Conservation (phyloP, 768 basidiomycete genomes). For the Amanita exitialis region DNA sequence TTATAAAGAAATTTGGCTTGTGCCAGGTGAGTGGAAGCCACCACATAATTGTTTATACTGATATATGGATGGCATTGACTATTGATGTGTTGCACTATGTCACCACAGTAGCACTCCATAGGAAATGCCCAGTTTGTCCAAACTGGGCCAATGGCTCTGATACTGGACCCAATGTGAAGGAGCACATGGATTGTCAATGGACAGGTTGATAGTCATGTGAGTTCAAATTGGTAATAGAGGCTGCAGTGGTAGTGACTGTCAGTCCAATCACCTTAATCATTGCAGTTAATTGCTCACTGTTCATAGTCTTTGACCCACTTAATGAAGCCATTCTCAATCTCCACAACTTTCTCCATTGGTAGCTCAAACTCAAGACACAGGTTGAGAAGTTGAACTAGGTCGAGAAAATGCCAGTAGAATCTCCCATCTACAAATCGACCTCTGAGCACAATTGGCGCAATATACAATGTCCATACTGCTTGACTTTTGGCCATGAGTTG, state of each 20-base stretch:
- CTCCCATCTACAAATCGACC: slow-evolving; percentile 17
- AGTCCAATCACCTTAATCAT: neutral
- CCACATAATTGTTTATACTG: slow-evolving; percentile 17
- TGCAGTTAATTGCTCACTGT: slow-evolving; percentile 15
- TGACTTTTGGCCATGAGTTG: slow-evolving; percentile 26
- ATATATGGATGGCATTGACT: slow-evolving; percentile 22
- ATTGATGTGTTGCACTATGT: slow-evolving; percentile 15
- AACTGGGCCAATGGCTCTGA: slow-evolving; percentile 22
- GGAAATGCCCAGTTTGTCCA: slow-evolving; percentile 29
- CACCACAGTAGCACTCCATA: slow-evolving; percentile 28
- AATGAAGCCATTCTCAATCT: slow-evolving; percentile 19
- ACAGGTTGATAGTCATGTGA: slow-evolving; percentile 16
- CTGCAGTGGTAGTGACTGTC: neutral
- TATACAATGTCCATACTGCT: slow-evolving; percentile 28
- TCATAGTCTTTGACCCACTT: slow-evolving; percentile 30
- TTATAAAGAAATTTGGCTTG: slow-evolving; percentile 20
- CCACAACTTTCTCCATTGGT: slow-evolving; percentile 14
- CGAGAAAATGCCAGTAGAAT: slow-evolving; percentile 35
- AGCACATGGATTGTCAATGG: slow-evolving; percentile 22
- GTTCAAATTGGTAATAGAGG: slow-evolving; percentile 18
- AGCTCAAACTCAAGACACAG: slow-evolving; percentile 26
- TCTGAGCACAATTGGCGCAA: slow-evolving; percentile 28
- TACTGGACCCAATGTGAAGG: slow-evolving; percentile 22
- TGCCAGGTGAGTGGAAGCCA: slow-evolving; percentile 20
- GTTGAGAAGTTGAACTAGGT: slow-evolving; percentile 26